phyloP scores from a whole-genome alignment of 768 basidiomycete genomes.

The Amylocystis lapponica region DNA sequence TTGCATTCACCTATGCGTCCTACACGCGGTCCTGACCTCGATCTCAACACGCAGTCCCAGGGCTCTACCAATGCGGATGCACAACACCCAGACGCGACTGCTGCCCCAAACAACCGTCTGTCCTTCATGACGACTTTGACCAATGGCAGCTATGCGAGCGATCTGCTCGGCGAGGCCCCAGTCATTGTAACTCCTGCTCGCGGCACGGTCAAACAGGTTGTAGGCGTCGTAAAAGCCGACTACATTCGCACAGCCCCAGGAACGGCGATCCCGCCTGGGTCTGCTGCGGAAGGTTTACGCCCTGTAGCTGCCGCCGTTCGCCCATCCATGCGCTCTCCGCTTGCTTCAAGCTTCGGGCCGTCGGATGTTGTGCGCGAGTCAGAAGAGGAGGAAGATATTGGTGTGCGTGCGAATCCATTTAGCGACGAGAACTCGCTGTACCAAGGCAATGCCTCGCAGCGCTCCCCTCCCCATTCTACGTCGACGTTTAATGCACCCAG shows the following conservation, averaged over 20 bases:
- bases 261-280: slow-evolving; percentile 24
- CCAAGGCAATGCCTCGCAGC: slow-evolving; percentile 25
- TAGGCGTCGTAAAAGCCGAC: slow-evolving; percentile 75
- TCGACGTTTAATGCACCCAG: slow-evolving; percentile 34
- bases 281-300: slow-evolving; percentile 22
- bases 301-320: slow-evolving; percentile 40
- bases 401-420: slow-evolving; percentile 47
- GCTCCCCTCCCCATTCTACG: slow-evolving; percentile 24
- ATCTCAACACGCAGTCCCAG: slow-evolving; percentile 50
- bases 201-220: slow-evolving; percentile 52
- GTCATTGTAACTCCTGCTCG: slow-evolving; percentile 73
- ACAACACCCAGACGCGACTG: slow-evolving; percentile 49
- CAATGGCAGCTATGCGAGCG: slow-evolving; percentile 74
- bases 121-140: slow-evolving; percentile 73
- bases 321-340: slow-evolving; percentile 38
- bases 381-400: slow-evolving; percentile 26
- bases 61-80: slow-evolving; percentile 39
- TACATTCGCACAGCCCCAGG: slow-evolving; percentile 57
- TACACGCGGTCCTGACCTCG: slow-evolving; percentile 51
- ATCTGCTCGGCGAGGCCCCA: slow-evolving; percentile 75
- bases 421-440: slow-evolving; percentile 48
- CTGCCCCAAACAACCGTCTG: slow-evolving; percentile 42
- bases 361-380: slow-evolving; percentile 53
- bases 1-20: slow-evolving; percentile 28
- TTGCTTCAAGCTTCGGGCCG: slow-evolving; percentile 67